These are phyloP conservation scores for Zanthoxylum bungeanum DNA, from an alignment of 345 rosid species.

Conservation along the genomic window DNA sequence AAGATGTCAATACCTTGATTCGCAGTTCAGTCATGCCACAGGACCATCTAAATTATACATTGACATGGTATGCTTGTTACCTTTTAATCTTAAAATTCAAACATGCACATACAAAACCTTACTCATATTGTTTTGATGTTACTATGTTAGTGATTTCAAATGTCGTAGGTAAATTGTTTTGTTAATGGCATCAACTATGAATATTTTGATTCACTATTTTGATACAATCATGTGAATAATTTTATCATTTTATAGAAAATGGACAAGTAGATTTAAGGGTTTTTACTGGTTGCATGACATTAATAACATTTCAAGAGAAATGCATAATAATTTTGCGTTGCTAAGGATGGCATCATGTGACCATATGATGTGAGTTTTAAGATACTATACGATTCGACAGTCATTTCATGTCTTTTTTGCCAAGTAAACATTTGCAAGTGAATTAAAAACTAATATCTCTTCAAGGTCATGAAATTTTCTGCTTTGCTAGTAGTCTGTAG, in stretches of 20 bases:
- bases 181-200: not conserved
- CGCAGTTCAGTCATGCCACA: slow-evolving; percentile 97
- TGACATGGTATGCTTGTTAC: slow-evolving; percentile 66
- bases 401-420: not conserved
- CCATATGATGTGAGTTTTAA: not conserved
- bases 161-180: too few relatives aligned
- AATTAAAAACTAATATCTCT: not conserved
- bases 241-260: not conserved
- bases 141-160: not conserved
- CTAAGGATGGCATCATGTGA: not conserved
- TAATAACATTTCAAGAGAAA: not conserved
- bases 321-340: not conserved
- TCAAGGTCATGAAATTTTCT: not conserved
- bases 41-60: slow-evolving; percentile 86
- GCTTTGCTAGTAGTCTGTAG: not conserved
- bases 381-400: not conserved
- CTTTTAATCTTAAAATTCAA: not conserved
- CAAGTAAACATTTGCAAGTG: not conserved
- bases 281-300: not conserved
- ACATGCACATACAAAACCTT: not conserved
- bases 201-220: not conserved
- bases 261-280: not conserved
- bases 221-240: not conserved
- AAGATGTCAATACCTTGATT: slow-evolving; percentile 75
- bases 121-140: not conserved